Base-by-base conservation (phyloP, 805 yeast genomes). In the Candida bentonensis region DNA sequence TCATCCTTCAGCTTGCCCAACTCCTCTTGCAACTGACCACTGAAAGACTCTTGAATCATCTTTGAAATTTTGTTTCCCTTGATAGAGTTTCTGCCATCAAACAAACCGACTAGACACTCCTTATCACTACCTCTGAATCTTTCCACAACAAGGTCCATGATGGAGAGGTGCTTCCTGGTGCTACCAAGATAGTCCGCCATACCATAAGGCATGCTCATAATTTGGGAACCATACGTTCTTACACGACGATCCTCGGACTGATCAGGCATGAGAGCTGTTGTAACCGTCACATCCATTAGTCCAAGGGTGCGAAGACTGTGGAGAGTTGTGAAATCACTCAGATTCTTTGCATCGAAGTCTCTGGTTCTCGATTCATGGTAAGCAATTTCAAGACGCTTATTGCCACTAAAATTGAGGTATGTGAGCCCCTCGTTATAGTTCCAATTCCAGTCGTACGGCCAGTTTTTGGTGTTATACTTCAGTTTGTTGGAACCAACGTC, bases 361-460 rank as follows among this genome's bases (percentile, higher is more conserved):
- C 51, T 11, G 47, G 23, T 28, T 39, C 50, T 40, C 51, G 45
- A 20, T 34, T 39, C 39, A 9, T 78, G 82, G 28, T 60, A 53
- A 43, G 72, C 66, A 36, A 92, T 88, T 57, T 92, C 97, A 50
- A 92, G 76, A 50, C 96, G 72, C 57, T 82, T 82, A 58, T 92
- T 92, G 30, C 96, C 96, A 0, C 96, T 86, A 46, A 92, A 79
- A 59, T 89, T 92, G 58, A 92, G 71, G 54, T 82, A 87, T 52
- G 70, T 76, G 60, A 92, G 67, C 36, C 77, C 75, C 44, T 72
- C 67, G 57, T 92, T 92, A 67, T 78, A 79, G 53, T 82, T 79
- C 98, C 98, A 92, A 62, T 86, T 92, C 96, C 97, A 92, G 59
- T 92, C 98, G 57, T 85, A 89, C 15, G 92, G 94, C 73, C 87